A percentile compares a stretch with the other conserved stretches of the same genome.
Evolutionary conservation across 371 early-diverging fungal species (phyloP).

Genomic region (Mortierella sp.): DNA sequence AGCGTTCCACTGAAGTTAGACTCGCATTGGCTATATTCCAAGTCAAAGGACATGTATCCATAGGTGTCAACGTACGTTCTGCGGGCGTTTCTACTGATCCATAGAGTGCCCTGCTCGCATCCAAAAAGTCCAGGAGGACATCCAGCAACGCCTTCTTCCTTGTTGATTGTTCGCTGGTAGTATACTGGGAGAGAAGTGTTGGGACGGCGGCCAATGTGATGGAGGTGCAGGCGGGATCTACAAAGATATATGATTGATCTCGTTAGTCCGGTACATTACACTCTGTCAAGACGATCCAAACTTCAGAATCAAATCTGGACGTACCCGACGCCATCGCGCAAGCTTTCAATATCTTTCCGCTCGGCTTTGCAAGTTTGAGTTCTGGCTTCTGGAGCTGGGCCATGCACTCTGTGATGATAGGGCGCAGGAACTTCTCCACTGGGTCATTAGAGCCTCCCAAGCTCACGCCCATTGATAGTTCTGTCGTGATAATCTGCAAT

Average conservation of each 20-base stretch:
- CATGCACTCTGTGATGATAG: slow-evolving; percentile 74
- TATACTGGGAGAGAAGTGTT: slow-evolving; percentile 64
- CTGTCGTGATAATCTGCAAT: slow-evolving; percentile 68
- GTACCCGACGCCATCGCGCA: slow-evolving; percentile 73
- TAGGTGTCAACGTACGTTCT: slow-evolving; percentile 50
- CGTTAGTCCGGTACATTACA: not conserved
- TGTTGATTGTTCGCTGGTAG: slow-evolving; percentile 64
- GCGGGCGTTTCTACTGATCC: slow-evolving; percentile 59
- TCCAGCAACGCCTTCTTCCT: slow-evolving; percentile 73
- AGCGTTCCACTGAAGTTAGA: not conserved
- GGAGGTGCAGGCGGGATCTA: slow-evolving; percentile 72
- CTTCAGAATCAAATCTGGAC: not conserved
- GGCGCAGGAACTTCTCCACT: slow-evolving; percentile 69
- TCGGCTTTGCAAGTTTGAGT: slow-evolving; percentile 74
- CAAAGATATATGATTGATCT: not conserved
- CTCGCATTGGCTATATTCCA: not conserved
- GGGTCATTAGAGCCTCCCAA: slow-evolving; percentile 63
- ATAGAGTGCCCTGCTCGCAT: slow-evolving; percentile 69
- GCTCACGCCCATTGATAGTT: slow-evolving; percentile 60
- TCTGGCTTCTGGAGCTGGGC: slow-evolving; percentile 77
- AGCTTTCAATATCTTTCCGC: slow-evolving; percentile 74
- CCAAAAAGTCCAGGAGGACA: slow-evolving; percentile 73
- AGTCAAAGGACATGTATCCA: not conserved
- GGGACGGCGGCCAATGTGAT: slow-evolving; percentile 66
- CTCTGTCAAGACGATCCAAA: not conserved